phyloP scores from a whole-genome alignment of 768 basidiomycete species.

The Hypholoma fasciculare region DNA sequence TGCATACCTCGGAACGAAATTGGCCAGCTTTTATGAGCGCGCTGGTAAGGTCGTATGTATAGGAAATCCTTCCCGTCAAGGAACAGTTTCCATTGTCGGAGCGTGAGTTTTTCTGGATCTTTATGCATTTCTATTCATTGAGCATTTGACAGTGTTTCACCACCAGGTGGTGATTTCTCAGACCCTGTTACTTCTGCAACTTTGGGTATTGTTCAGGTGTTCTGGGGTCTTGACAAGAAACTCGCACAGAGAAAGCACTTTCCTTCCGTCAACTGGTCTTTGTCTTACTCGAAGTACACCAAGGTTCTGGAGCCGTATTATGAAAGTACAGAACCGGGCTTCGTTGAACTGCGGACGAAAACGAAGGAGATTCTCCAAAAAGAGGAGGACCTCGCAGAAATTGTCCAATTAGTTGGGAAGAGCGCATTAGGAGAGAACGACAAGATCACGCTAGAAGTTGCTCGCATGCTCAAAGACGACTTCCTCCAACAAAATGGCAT shows the following conservation, averaged over 20 bases:
- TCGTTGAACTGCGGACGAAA: slow-evolving; percentile 87
- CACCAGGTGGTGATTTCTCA: slow-evolving; percentile 98
- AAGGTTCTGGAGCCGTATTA: slow-evolving; percentile 93
- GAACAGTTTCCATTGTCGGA: slow-evolving; percentile 98
- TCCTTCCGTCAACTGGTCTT: slow-evolving; percentile 99
- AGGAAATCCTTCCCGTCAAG: slow-evolving; percentile 84
- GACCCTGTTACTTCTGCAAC: slow-evolving; percentile 98
- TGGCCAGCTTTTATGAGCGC: slow-evolving; percentile 98
- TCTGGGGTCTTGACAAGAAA: slow-evolving; percentile 99
- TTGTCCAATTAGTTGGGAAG: slow-evolving; percentile 99
- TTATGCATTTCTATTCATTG: neutral
- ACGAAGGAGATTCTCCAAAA: slow-evolving; percentile 98
- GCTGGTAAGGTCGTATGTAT: slow-evolving; percentile 94
- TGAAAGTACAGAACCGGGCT: slow-evolving; percentile 89
- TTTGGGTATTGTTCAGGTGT: slow-evolving; percentile 98
- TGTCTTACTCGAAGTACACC: slow-evolving; percentile 99
- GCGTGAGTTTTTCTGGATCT: slow-evolving; percentile 63
- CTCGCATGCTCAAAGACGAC: slow-evolving; percentile 96
- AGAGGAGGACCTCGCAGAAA: slow-evolving; percentile 97
- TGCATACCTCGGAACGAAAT: slow-evolving; percentile 92
- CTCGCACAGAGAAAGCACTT: slow-evolving; percentile 99
- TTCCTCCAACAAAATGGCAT: slow-evolving; percentile 99
- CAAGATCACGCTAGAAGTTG: slow-evolving; percentile 98
- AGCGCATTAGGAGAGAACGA: slow-evolving; percentile 95
- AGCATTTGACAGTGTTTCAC: slow-evolving; percentile 74